Conservation (phyloP, 371 early-diverging fungal species). For the Mortierella sp. region DNA sequence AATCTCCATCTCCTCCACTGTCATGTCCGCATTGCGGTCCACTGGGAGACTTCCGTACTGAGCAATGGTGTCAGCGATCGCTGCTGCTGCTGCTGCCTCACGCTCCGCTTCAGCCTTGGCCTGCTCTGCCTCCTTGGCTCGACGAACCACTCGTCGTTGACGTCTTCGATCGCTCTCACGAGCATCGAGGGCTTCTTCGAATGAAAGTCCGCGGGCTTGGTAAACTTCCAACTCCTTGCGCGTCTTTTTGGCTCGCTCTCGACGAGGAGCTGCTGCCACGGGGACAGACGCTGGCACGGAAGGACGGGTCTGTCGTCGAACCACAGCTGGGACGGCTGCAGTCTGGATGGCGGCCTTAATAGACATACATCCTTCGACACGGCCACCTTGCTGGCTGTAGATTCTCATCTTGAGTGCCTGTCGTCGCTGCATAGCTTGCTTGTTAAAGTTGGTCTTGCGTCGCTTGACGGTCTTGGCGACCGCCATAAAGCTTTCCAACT, state of each 20-base stretch:
- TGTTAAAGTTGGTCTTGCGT: slow-evolving; percentile 14
- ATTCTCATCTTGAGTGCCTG: slow-evolving; percentile 32
- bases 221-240: slow-evolving; percentile 42
- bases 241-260: slow-evolving; percentile 32
- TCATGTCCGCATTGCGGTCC: slow-evolving; percentile 13
- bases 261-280: slow-evolving; percentile 24
- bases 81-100: slow-evolving; percentile 36
- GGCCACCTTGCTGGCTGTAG: background rate
- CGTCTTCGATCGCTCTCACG: slow-evolving; percentile 25
- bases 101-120: slow-evolving; percentile 38
- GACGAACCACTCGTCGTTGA: slow-evolving; percentile 24
- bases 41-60: slow-evolving; percentile 7
- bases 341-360: too few relatives aligned
- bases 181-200: slow-evolving; percentile 30
- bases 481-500: slow-evolving; percentile 40
- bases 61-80: slow-evolving; percentile 36
- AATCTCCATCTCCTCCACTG: slow-evolving; percentile 42
- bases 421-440: slow-evolving; percentile 31
- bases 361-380: too few relatives aligned
- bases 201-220: slow-evolving; percentile 20
- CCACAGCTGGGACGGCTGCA: too few relatives aligned
- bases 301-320: too few relatives aligned
- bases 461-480: slow-evolving; percentile 36
- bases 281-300: background rate
- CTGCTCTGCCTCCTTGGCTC: slow-evolving; percentile 27